Base-by-base conservation (phyloP, 495 filamentous ascomycete genomes). In the Penicillium herquei region DNA sequence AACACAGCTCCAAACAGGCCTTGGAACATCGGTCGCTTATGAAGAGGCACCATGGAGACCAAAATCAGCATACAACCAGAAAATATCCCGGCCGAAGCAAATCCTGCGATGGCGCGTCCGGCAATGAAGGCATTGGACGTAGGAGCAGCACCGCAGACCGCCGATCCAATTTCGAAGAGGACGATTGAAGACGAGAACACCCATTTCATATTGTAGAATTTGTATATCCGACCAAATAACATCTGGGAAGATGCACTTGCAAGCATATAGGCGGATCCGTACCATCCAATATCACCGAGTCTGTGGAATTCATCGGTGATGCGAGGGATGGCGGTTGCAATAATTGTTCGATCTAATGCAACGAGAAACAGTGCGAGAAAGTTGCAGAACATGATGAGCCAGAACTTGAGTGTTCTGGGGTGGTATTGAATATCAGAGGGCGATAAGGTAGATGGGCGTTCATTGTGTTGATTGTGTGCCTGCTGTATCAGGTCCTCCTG, bases 101-200 rank as follows among this genome's bases (percentile, higher is more conserved):
- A 48, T 54, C 81, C 81, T 67, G 75, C 81, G 59, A 73, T 66
- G 3, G 69, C 70, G 14, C 70, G 65, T 1, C 90, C 90, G 44
- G 91, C 64, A 56, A 94, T 93, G 46, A 95, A 81, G 6, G 81
- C 79, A 0, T 78, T 75, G 13, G 86, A 90, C 41, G 71, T 86
- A 1, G 87, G 85, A 1, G 91, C 87, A 1, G 81, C 81, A 39
- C 83, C 90, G 63, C 89, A 94, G 44, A 96, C 68, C 21, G 86
- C 70, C 17, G 81, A 81, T n/a, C 86, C 86, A 34, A 84, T 62
- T 62, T 86, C 84, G 56, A 87, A 88, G 30, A 87, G 17, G 0
- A 63, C 30, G 1, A 92, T 79, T 44, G 85, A 81, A 9, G 63
- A 54, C 2, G 92, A 65, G 66, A 84, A 92, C 10, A 84, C 69